A percentile compares a stretch with the other conserved stretches of the same genome.
Evolutionary conservation across 768 basidiomycete species (phyloP).

Genomic region (Tylopilus intermedius): DNA sequence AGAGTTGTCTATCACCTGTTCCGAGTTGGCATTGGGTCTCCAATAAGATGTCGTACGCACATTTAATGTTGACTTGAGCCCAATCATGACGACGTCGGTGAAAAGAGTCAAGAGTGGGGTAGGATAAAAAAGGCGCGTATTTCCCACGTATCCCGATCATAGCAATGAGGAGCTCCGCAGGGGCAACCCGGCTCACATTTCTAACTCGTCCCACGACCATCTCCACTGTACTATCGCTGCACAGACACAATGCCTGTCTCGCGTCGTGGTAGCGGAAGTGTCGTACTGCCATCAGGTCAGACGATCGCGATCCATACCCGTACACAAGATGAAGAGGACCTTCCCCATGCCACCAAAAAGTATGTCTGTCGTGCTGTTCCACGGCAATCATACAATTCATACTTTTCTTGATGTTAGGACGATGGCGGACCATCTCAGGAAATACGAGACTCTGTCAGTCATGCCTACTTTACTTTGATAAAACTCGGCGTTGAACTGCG

Average conservation of each 20-base stretch:
- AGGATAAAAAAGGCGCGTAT: constrained; percentile 12
- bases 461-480: not conserved
- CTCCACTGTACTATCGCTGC: not conserved
- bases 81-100: constrained; percentile 61
- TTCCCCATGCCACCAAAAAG: constrained; percentile 94
- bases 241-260: constrained; percentile 54
- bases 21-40: not conserved
- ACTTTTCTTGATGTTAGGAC: constrained; percentile 45
- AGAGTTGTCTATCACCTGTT: constrained; percentile 92
- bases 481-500: constrained; percentile 1
- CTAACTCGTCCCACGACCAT: constrained; percentile 17
- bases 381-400: constrained; percentile 5
- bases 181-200: not conserved
- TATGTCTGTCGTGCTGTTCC: constrained; percentile 30
- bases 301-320: constrained; percentile 83
- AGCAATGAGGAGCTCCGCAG: constrained; percentile 14
- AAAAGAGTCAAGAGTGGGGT: not conserved
- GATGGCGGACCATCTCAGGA: constrained; percentile 90
- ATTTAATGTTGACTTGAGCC: constrained; percentile 88
- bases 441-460: constrained; percentile 81
- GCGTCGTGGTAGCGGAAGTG: constrained; percentile 73
- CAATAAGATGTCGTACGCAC: constrained; percentile 37
- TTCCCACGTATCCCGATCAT: constrained; percentile 24
- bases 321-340: constrained; percentile 80
- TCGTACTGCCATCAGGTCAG: constrained; percentile 69